Base-by-base conservation (phyloP, 306 rosid species). In the Castanea mollissima region DNA sequence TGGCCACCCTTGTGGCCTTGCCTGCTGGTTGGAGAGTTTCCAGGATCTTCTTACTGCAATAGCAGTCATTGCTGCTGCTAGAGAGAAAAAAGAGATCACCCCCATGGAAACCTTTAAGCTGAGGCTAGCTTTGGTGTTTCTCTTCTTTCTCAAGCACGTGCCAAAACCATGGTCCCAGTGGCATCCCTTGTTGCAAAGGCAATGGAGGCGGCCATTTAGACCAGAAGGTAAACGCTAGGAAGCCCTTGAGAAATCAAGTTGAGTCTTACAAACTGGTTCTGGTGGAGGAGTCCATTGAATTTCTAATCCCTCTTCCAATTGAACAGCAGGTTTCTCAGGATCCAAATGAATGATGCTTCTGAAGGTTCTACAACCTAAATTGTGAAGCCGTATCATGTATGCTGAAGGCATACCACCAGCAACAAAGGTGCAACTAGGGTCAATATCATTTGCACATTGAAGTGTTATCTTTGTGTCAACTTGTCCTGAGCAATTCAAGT, bases 401-500 rank as follows among this genome's bases (percentile, higher is more conserved):
- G 98, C 94, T 19, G 98, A 93, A 80, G 99, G 98, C 83, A 60
- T 79, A 2, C 99, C 99, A 16, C 97, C 99, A 2, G 97, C 86
- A 54, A 85, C 34, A 84, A 95, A 95, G 13, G 98, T 91, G 83
- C 99, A 95, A 82, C 99, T 93, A 76, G 94, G 93, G 73, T 84
- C 86, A 81, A 93, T 70, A 55, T 55, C 90, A 59, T 88, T 85
- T 1, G 86, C 87, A 86, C 99, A 95, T 74, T 83, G 84, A 49
- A 54, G 32, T 18, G 94, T 90, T 82, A 80, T 64, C 13, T 82
- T 79, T 29, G 5, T 29, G 32, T 88, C 90, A 46, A 91, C 87
- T 52, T 83, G 91, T 5, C 91, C 90, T 0, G 99, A 91, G 80
- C 83, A 88, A 71, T 80, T 89, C 89, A 91, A 88, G 90, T 89